These are phyloP conservation scores for Boletus rubroflammeus DNA, from an alignment of 768 basidiomycete species.

Conservation along the genomic window DNA sequence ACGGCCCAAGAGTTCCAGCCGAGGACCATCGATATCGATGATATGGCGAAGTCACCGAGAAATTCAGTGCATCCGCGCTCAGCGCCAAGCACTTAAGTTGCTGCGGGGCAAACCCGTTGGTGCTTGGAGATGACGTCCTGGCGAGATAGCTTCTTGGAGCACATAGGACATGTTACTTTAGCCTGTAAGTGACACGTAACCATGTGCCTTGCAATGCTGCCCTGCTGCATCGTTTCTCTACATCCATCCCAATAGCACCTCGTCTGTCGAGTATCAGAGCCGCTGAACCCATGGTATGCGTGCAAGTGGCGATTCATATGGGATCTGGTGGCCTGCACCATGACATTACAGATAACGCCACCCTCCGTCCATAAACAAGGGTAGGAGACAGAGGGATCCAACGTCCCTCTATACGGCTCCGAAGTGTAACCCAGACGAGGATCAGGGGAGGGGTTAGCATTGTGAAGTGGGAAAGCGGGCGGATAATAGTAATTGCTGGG, in stretches of 20 bases:
- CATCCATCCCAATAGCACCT: conserved; percentile 23
- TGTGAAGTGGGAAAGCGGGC: background rate
- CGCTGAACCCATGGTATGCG: conserved; percentile 19
- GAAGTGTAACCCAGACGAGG: background rate
- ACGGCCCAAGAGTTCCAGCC: background rate
- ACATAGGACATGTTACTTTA: conserved; percentile 27
- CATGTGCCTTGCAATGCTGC: conserved; percentile 27
- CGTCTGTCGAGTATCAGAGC: conserved; percentile 19
- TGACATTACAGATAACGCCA: conserved; percentile 9
- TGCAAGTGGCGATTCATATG: conserved; percentile 28
- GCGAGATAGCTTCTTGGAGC: conserved; percentile 27
- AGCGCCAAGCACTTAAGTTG: conserved; percentile 12
- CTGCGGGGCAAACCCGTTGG: conserved; percentile 23
- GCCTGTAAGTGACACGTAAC: conserved; percentile 27
- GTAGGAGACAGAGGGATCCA: conserved; percentile 4
- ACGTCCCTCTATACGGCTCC: background rate
- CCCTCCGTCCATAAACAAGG: conserved; percentile 21
- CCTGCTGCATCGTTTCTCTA: conserved; percentile 23
- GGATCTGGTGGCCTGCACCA: conserved; percentile 23
- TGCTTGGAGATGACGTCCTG: conserved; percentile 28
- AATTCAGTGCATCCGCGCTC: conserved; percentile 1
- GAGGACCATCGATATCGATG: background rate
- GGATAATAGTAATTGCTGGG: background rate
- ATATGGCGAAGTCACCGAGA: background rate
- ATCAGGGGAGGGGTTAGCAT: background rate